phyloP scores from a whole-genome alignment of 768 basidiomycete genomes.

The Ramaria rubella region DNA sequence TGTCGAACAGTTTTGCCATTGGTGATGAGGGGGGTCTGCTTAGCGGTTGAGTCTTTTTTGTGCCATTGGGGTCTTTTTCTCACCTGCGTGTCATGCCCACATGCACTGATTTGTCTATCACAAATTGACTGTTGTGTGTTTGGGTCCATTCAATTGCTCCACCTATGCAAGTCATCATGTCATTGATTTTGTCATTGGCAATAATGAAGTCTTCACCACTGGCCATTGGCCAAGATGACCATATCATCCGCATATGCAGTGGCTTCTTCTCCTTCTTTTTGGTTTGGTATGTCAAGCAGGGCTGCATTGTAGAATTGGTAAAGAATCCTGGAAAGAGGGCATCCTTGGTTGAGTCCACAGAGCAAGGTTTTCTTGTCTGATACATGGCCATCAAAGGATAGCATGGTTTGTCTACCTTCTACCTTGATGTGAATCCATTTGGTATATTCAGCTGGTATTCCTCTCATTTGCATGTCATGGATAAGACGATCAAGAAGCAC shows the following conservation, averaged over 20 bases:
- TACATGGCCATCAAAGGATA: neutral
- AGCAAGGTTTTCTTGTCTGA: constrained; percentile 9
- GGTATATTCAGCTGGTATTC: constrained; percentile 6
- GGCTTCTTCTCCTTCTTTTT: constrained; percentile 43
- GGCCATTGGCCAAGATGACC: constrained; percentile 50
- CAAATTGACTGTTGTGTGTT: constrained; percentile 23
- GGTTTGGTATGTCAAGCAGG: constrained; percentile 5
- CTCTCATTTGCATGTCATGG: constrained; percentile 13
- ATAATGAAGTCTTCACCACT: constrained; percentile 53
- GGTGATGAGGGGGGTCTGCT: constrained; percentile 13
- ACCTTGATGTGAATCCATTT: neutral
- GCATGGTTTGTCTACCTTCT: neutral
- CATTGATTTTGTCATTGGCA: neutral
- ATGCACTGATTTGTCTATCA: neutral
- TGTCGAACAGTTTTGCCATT: constrained; percentile 16
- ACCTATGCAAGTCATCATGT: neutral
- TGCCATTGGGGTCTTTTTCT: constrained; percentile 5
- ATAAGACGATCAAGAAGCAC: constrained; percentile 9
- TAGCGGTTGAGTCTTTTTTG: neutral
- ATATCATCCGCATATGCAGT: constrained; percentile 58
- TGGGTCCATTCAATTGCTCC: constrained; percentile 14
- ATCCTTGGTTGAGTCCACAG: constrained; percentile 21
- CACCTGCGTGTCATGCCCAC: constrained; percentile 1
- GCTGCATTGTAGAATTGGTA: neutral
- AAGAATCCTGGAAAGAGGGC: too few relatives aligned